A percentile compares a stretch with the other conserved stretches of the same genome.
Evolutionary conservation across 2,329 filamentous ascomycete species (phyloP).

Genomic region (Tolypocladium album): DNA sequence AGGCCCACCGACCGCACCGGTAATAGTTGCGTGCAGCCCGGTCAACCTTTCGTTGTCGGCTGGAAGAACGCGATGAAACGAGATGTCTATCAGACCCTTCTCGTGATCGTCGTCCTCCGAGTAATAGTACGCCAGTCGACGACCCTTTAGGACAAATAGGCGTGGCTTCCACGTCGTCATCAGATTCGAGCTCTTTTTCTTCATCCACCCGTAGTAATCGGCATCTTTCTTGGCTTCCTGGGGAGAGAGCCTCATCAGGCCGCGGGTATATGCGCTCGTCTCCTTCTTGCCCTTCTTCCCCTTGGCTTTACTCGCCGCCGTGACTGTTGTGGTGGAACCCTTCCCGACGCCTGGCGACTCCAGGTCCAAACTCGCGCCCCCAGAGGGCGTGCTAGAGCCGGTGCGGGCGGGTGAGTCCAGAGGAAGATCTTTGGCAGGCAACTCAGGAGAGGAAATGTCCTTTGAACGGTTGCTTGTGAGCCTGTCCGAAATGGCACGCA

Average conservation of each 20-base stretch:
- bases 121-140: conserved; percentile 91
- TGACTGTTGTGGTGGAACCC: conserved; percentile 37
- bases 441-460: conserved; percentile 36
- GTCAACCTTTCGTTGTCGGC: conserved; percentile 87
- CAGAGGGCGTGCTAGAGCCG: conserved; percentile 61
- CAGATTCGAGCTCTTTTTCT: conserved; percentile 90
- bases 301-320: conserved; percentile 35
- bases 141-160: conserved; percentile 87
- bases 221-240: conserved; percentile 75
- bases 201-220: conserved; percentile 99
- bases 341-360: conserved; percentile 60
- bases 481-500: conserved; percentile 79
- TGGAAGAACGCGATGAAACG: conserved; percentile 90
- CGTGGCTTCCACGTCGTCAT: conserved; percentile 98
- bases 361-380: conserved; percentile 62
- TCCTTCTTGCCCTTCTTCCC: conserved; percentile 80
- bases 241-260: conserved; percentile 70
- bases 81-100: conserved; percentile 94
- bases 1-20: conserved; percentile 55
- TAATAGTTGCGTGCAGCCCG: conserved; percentile 82
- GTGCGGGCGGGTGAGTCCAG: conserved; percentile 60
- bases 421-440: conserved; percentile 39
- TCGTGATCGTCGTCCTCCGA: conserved; percentile 86
- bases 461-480: conserved; percentile 46
- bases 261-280: conserved; percentile 86